These are phyloP conservation scores for Fusarium sp. DNA, from an alignment of 2,329 filamentous ascomycete species.

Conservation along the genomic window DNA sequence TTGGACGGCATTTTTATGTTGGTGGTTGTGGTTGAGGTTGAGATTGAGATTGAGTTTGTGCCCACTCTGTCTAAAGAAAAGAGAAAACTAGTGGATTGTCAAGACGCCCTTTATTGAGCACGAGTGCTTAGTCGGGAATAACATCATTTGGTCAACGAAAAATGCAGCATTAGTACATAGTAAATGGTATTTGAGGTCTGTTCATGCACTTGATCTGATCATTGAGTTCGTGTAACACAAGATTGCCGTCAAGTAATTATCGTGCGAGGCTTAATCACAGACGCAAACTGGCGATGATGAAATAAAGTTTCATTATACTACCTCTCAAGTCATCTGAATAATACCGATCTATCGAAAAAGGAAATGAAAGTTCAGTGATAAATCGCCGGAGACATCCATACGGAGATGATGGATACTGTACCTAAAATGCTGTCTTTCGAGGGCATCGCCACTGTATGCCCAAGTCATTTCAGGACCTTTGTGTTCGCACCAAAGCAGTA, in stretches of 20 bases:
- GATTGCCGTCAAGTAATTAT: not conserved
- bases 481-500: not conserved
- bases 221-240: too few species aligned
- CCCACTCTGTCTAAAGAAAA: slow-evolving; percentile 6
- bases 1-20: slow-evolving; percentile 42
- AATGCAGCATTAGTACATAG: too few species aligned
- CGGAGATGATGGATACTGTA: too few species aligned
- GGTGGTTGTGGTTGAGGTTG: slow-evolving; percentile 12
- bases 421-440: not conserved
- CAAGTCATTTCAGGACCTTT: not conserved
- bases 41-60: slow-evolving; percentile 16
- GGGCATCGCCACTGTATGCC: not conserved
- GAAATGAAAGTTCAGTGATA: not conserved
- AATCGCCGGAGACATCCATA: too few species aligned
- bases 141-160: not conserved
- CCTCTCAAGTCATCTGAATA: too few species aligned
- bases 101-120: slow-evolving; percentile 12
- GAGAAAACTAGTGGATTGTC: slow-evolving; percentile 38
- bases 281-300: not conserved
- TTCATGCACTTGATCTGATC: not conserved
- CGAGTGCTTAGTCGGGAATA: slow-evolving; percentile 1
- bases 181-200: too few species aligned
- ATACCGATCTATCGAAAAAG: not conserved
- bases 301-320: not conserved
- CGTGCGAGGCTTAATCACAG: not conserved